phyloP scores from a whole-genome alignment of 345 rosid genomes.

The Chamaenerion angustifolium region DNA sequence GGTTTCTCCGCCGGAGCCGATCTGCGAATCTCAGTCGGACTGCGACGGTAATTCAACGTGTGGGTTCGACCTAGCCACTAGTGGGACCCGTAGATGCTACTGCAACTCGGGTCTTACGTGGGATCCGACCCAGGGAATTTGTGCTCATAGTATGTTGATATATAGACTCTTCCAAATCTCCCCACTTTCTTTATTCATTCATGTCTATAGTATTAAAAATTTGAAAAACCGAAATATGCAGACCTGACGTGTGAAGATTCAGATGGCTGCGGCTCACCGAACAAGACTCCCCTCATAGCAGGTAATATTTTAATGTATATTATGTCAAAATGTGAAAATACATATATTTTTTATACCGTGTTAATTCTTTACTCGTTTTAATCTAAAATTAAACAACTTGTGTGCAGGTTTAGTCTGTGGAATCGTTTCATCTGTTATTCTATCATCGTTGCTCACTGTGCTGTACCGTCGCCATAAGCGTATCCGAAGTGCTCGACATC shows the following conservation, averaged over 20 bases:
- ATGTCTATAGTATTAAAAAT: background rate
- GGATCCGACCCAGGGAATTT: conserved; percentile 24
- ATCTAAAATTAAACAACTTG: no score
- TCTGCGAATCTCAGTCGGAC: conserved; percentile 22
- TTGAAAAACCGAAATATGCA: conserved; percentile 4
- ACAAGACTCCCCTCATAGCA: conserved; percentile 26
- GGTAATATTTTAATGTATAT: conserved; percentile 12
- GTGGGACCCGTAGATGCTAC: conserved; percentile 22
- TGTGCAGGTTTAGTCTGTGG: conserved; percentile 29
- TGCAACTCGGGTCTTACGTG: conserved; percentile 16
- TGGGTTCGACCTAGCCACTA: conserved; percentile 6
- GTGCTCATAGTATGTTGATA: conserved; percentile 13
- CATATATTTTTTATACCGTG: no score
- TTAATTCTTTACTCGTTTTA: no score
- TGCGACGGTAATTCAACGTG: conserved; percentile 31
- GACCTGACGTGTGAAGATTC: conserved; percentile 23
- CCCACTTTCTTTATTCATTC: no score
- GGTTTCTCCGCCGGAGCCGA: conserved; percentile 24
- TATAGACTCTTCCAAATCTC: background rate
- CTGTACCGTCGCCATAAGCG: conserved; percentile 21
- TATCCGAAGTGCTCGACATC: conserved; percentile 17
- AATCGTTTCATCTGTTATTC: conserved; percentile 10
- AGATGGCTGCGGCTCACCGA: conserved; percentile 17
- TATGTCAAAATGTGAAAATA: no score
- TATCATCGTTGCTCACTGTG: conserved; percentile 6